phyloP scores from a whole-genome alignment of 2,329 filamentous ascomycete genomes.

The Aspergillus uvarum region DNA sequence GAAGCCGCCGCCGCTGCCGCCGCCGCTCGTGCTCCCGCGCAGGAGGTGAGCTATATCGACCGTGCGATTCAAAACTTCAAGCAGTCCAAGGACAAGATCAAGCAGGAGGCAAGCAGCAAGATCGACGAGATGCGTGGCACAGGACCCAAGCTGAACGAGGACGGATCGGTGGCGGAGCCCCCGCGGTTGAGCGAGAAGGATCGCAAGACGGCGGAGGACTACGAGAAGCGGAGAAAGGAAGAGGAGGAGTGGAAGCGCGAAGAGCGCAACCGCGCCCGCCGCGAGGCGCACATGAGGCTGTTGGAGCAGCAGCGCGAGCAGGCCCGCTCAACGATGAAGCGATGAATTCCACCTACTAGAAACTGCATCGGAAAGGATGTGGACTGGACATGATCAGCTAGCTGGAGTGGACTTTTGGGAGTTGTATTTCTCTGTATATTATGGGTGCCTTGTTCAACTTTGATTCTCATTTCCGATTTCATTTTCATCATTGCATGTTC shows the following conservation, averaged over 20 bases:
- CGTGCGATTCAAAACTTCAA: conserved; percentile 36
- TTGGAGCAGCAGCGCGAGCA: conserved; percentile 27
- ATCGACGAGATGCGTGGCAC: conserved; percentile 25
- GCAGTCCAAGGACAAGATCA: conserved; percentile 23
- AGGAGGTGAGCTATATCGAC: conserved; percentile 35
- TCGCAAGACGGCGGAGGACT: conserved; percentile 30
- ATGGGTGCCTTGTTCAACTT: conserved; percentile 8
- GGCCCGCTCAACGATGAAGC: conserved; percentile 15
- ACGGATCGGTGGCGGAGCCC: conserved; percentile 18
- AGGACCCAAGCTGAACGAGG: conserved; percentile 22
- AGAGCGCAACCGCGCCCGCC: conserved; percentile 36
- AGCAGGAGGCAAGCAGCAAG: conserved; percentile 23
- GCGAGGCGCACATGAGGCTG: conserved; percentile 26
- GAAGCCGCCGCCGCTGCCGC: conserved; percentile 4
- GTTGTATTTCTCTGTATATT: conserved; percentile 18
- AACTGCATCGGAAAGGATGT: conserved; percentile 13
- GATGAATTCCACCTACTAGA: conserved; percentile 10
- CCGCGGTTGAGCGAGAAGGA: conserved; percentile 34
- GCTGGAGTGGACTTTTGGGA: conserved; percentile 4
- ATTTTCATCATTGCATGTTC: conserved; percentile 7
- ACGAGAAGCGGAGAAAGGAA: conserved; percentile 31
- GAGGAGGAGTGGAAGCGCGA: conserved; percentile 36
- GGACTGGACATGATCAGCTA: conserved; percentile 6
- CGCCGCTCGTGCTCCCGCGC: not conserved
- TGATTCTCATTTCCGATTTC: not conserved